phyloP scores from a whole-genome alignment of 208 protist species.

The Crithidia expoeki region DNA sequence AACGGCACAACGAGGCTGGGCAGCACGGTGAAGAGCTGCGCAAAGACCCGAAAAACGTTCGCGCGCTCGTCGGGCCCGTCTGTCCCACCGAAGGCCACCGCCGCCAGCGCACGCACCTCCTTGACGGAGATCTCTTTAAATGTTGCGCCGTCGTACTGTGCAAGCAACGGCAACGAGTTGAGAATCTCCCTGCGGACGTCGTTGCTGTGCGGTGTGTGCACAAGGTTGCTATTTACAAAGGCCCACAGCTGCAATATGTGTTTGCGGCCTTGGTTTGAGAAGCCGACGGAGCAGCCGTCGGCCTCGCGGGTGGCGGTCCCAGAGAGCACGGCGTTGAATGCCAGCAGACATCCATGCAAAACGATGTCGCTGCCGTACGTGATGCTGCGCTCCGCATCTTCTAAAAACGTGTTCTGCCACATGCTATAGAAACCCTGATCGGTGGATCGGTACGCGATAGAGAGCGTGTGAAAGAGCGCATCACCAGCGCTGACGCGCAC shows the following conservation, averaged over 20 bases:
- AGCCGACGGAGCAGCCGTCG: conserved; percentile 40
- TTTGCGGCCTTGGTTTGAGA: conserved; percentile 42
- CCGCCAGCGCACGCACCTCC: conserved; percentile 48
- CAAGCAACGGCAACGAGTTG: conserved; percentile 67
- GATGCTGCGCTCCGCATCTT: conserved; percentile 53
- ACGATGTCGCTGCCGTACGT: conserved; percentile 39
- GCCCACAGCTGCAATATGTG: conserved; percentile 64
- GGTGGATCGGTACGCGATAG: conserved; percentile 68
- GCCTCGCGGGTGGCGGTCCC: conserved; percentile 47
- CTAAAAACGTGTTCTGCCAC: conserved; percentile 72
- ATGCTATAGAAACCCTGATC: conserved; percentile 49
- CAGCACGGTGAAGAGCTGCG: conserved; percentile 59
- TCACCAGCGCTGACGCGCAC: conserved; percentile 51
- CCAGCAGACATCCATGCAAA: conserved; percentile 64
- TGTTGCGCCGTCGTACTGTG: conserved; percentile 65
- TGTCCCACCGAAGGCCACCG: conserved; percentile 49
- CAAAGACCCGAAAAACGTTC: conserved; percentile 68
- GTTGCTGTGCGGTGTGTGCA: conserved; percentile 19
- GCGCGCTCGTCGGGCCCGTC: conserved; percentile 58
- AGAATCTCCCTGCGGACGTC: conserved; percentile 63
- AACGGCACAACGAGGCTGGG: conserved; percentile 71
- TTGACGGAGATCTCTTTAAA: conserved; percentile 66
- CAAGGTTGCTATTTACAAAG: conserved; percentile 58
- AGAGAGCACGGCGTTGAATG: conserved; percentile 76
- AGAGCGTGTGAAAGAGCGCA: conserved; percentile 57